Percentiles rank a stretch among this genome's conserved stretches.
Evolutionary conservation across 495 filamentous ascomycete species (phyloP).

Genomic region (Penicillium dipodomyicola): DNA sequence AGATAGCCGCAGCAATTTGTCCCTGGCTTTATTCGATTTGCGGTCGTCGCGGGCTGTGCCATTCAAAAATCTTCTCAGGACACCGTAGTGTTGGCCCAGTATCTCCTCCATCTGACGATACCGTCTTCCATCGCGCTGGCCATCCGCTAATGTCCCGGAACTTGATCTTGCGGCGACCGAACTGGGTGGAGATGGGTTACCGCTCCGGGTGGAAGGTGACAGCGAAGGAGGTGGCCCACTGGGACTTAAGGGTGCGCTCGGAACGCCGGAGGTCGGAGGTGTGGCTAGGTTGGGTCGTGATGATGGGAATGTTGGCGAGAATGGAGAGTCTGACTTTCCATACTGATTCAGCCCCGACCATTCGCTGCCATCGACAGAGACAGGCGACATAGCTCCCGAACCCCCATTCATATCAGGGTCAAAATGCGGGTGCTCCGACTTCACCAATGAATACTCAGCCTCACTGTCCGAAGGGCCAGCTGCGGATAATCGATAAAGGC

Average conservation of each 20-base stretch:
- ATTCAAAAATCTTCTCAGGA: slow-evolving; percentile 71
- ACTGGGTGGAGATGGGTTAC: slow-evolving; percentile 77
- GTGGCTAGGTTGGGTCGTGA: slow-evolving; percentile 65
- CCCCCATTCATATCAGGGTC: slow-evolving; percentile 56
- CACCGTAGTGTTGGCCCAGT: slow-evolving; percentile 76
- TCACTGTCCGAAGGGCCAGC: neutral
- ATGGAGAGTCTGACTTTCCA: slow-evolving; percentile 55
- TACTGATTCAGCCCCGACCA: slow-evolving; percentile 82
- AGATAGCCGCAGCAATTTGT: slow-evolving; percentile 87
- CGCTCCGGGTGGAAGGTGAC: slow-evolving; percentile 44
- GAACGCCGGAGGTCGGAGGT: slow-evolving; percentile 65
- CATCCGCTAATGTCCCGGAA: slow-evolving; percentile 62
- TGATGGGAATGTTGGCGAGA: slow-evolving; percentile 48
- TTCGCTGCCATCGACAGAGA: slow-evolving; percentile 80
- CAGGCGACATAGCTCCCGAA: slow-evolving; percentile 73
- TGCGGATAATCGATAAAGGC: slow-evolving; percentile 2
- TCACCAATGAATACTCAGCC: slow-evolving; percentile 2
- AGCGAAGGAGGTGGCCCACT: slow-evolving; percentile 43
- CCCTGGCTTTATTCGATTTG: slow-evolving; percentile 80
- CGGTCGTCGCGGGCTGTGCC: slow-evolving; percentile 71
- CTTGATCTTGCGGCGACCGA: slow-evolving; percentile 78
- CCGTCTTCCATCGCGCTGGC: slow-evolving; percentile 54
- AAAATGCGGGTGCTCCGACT: slow-evolving; percentile 6
- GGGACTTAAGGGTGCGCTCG: slow-evolving; percentile 52
- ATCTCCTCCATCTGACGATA: slow-evolving; percentile 61